Percentiles rank a stretch among this genome's conserved stretches.
Conservation (phyloP, 2,329 filamentous ascomycete species). For the Penicillium expansum region DNA sequence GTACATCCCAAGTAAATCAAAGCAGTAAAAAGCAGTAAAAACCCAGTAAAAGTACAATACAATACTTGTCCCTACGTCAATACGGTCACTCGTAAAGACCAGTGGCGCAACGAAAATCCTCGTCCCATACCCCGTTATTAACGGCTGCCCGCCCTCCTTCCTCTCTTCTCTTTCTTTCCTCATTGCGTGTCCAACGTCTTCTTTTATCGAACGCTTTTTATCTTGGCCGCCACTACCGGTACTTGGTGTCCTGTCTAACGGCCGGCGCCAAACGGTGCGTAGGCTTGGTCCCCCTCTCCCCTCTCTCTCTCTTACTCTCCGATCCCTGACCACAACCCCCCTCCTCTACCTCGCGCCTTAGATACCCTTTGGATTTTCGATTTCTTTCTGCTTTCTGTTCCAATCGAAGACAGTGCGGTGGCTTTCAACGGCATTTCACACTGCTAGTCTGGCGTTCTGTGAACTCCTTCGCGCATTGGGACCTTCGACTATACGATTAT, state of each 20-base stretch:
- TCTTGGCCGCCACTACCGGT: conserved; percentile 47
- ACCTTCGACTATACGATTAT: conserved; percentile 31
- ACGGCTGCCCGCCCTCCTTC: conserved; percentile 17
- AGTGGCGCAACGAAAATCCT: conserved; percentile 26
- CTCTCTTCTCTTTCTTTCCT: conserved; percentile 13
- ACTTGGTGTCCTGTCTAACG: conserved; percentile 47
- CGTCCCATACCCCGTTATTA: conserved; percentile 21
- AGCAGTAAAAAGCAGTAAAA: background rate
- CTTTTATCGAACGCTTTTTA: conserved; percentile 35
- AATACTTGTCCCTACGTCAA: conserved; percentile 1
- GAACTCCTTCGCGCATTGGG: conserved; percentile 29
- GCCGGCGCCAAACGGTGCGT: conserved; percentile 48
- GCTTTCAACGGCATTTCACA: conserved; percentile 5
- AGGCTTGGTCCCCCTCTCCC: conserved; percentile 42
- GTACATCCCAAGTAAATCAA: too few relatives aligned
- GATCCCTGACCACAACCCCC: conserved; percentile 13
- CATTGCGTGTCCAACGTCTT: conserved; percentile 31
- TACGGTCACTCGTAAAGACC: conserved; percentile 18
- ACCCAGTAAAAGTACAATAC: background rate
- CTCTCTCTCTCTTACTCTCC: conserved; percentile 20
- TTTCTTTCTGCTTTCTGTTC: conserved; percentile 7
- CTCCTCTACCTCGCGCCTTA: conserved; percentile 13
- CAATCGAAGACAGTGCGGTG: conserved; percentile 4
- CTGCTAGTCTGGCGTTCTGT: conserved; percentile 20
- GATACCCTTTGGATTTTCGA: conserved; percentile 17